Conservation (phyloP, 2,329 filamentous ascomycete genomes). For the Lachnellula suecica region DNA sequence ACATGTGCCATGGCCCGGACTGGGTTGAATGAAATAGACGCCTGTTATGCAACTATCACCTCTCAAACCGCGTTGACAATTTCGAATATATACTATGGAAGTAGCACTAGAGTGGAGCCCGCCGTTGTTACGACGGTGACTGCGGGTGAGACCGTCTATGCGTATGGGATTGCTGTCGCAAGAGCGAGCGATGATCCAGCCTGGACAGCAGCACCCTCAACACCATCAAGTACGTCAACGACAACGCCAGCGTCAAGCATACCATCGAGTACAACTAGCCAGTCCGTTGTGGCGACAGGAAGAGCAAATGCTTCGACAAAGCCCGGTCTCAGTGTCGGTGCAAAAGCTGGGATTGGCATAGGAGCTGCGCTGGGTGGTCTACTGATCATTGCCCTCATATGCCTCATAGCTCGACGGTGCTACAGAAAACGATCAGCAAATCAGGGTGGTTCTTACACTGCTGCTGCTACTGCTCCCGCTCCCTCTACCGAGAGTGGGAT, state of each 20-base stretch:
- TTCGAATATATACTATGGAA: not conserved
- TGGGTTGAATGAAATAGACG: not conserved
- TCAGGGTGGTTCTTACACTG: not conserved
- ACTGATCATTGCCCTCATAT: not conserved
- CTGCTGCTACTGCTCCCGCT: not conserved
- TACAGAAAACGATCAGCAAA: not conserved
- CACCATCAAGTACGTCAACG: not conserved
- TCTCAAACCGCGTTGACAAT: not conserved
- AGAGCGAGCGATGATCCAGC: not conserved
- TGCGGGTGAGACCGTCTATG: not conserved
- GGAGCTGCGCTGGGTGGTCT: not conserved
- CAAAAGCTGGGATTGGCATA: not conserved
- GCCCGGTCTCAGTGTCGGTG: not conserved
- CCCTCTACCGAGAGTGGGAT: not conserved
- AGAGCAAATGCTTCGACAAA: not conserved
- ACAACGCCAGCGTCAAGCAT: not conserved
- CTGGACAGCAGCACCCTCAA: not conserved
- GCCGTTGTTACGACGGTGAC: not conserved
- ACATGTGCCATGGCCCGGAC: not conserved
- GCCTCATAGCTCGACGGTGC: not conserved
- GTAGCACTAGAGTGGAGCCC: not conserved
- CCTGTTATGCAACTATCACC: not conserved
- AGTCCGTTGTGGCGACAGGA: not conserved
- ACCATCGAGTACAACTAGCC: not conserved
- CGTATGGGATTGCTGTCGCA: not conserved